These are phyloP conservation scores for Chytriomyces sp. DNA, from an alignment of 192 early-diverging fungal species.

Conservation along the genomic window DNA sequence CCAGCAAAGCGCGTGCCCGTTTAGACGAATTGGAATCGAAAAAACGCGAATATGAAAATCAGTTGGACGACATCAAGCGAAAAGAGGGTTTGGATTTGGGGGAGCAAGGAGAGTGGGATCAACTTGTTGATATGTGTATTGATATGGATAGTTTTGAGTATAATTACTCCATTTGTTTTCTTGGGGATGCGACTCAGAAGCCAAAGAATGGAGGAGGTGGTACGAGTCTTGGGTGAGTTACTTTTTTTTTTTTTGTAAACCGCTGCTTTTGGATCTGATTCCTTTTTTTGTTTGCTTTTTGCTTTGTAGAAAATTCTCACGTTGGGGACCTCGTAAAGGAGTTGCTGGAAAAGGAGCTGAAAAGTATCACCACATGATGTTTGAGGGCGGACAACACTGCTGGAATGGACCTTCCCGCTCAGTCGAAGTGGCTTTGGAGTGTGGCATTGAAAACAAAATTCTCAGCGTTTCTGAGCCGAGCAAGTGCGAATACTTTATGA, in stretches of 20 bases:
- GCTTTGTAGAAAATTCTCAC: conserved; percentile 43
- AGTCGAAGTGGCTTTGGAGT: conserved; percentile 72
- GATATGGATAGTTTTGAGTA: conserved; percentile 73
- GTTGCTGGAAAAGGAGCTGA: conserved; percentile 38
- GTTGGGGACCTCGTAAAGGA: conserved; percentile 48
- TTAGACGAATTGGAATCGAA: conserved; percentile 36
- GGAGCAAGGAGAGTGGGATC: conserved; percentile 67
- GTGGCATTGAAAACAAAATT: conserved; percentile 73
- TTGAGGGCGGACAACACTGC: conserved; percentile 77
- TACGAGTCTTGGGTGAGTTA: conserved; percentile 61
- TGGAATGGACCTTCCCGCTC: conserved; percentile 95
- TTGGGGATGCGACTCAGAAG: conserved; percentile 78
- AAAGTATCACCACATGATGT: conserved; percentile 68
- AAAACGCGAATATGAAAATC: conserved; percentile 35
- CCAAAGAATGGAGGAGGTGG: conserved; percentile 62
- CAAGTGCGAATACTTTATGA: conserved; percentile 91
- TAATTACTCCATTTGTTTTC: conserved; percentile 80
- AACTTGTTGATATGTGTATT: conserved; percentile 73
- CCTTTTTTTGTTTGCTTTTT: not conserved
- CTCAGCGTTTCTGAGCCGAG: conserved; percentile 81
- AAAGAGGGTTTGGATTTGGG: conserved; percentile 77
- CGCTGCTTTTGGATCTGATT: conserved; percentile 49
- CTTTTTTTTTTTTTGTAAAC: not conserved
- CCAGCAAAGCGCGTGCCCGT: conserved; percentile 13
- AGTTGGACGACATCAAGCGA: conserved; percentile 50